Percentiles rank a stretch among this genome's conserved stretches.
Evolutionary conservation across 1,284 basidiomycete genomes (phyloP).

Genomic region (Ustilago curta): DNA sequence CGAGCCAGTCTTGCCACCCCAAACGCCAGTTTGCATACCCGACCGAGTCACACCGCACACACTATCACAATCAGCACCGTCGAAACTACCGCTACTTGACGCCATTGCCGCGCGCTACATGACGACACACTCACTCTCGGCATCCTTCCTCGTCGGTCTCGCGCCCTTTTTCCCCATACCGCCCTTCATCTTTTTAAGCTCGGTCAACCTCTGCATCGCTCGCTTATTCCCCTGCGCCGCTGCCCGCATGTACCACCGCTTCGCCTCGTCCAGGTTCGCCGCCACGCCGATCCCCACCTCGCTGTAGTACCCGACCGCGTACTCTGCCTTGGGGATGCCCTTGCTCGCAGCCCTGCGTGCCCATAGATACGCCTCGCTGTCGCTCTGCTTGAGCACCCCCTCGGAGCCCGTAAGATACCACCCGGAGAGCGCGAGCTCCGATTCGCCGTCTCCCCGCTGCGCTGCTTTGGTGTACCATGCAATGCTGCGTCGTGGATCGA

Average conservation of each 20-base stretch:
- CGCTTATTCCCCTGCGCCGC: conserved; percentile 90
- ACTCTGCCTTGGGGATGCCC: conserved; percentile 73
- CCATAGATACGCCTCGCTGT: conserved; percentile 89
- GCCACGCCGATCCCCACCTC: conserved; percentile 98
- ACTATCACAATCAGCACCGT: neutral
- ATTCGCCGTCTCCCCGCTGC: conserved; percentile 92
- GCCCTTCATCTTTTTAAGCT: conserved; percentile 72
- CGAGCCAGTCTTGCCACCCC: too few relatives aligned
- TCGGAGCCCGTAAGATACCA: conserved; percentile 90
- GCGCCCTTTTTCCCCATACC: conserved; percentile 51
- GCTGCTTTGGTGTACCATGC: conserved; percentile 99
- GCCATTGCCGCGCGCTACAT: conserved; percentile 27
- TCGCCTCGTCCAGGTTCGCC: conserved; percentile 93
- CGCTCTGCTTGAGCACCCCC: conserved; percentile 94
- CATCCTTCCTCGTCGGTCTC: conserved; percentile 59
- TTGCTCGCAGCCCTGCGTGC: conserved; percentile 71
- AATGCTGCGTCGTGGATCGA: conserved; percentile 91
- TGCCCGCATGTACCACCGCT: conserved; percentile 95
- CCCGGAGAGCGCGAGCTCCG: conserved; percentile 92
- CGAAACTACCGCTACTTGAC: neutral
- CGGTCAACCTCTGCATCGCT: conserved; percentile 92
- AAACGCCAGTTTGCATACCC: too few relatives aligned
- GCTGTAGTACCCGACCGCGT: conserved; percentile 91
- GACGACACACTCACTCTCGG: conserved; percentile 59
- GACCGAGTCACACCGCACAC: too few relatives aligned